These are phyloP conservation scores for Ophiostoma ips DNA, from an alignment of 2,329 filamentous ascomycete species.

Conservation along the genomic window DNA sequence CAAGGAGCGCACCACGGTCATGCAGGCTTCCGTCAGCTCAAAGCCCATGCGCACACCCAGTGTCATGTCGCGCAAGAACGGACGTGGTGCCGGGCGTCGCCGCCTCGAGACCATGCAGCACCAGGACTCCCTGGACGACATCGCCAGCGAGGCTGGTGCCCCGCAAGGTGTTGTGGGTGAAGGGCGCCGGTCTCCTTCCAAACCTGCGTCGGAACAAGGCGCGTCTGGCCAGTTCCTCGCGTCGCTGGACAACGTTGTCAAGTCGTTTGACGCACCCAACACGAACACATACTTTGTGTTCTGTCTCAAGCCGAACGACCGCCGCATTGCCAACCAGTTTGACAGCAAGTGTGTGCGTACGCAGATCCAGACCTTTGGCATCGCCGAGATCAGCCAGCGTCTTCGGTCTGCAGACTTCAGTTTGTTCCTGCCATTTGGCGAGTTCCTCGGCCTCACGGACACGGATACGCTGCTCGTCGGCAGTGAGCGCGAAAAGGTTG, in stretches of 20 bases:
- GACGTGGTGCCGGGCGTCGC: slow-evolving; percentile 18
- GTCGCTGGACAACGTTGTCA: slow-evolving; percentile 79
- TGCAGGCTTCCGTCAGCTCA: slow-evolving; percentile 92
- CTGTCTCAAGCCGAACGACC: slow-evolving; percentile 92
- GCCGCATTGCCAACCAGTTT: slow-evolving; percentile 94
- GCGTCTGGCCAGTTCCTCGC: slow-evolving; percentile 86
- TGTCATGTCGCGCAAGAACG: slow-evolving; percentile 64
- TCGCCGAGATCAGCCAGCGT: slow-evolving; percentile 91
- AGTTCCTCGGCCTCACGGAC: slow-evolving; percentile 83
- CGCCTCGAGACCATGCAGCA: slow-evolving; percentile 21
- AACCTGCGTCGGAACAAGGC: slow-evolving; percentile 50
- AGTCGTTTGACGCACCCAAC: slow-evolving; percentile 66
- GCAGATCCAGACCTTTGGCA: slow-evolving; percentile 88
- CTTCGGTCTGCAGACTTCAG: slow-evolving; percentile 90
- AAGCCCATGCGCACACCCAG: slow-evolving; percentile 88
- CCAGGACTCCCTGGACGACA: slow-evolving; percentile 31
- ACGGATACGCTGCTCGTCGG: slow-evolving; percentile 75
- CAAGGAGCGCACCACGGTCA: slow-evolving; percentile 75
- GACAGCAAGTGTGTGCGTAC: slow-evolving; percentile 96
- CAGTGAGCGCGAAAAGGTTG: slow-evolving; percentile 81
- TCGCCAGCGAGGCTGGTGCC: slow-evolving; percentile 27
- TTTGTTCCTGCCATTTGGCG: slow-evolving; percentile 86
- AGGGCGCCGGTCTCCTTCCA: slow-evolving; percentile 15
- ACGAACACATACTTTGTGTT: slow-evolving; percentile 95
- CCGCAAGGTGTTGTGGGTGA: slow-evolving; percentile 25